phyloP scores from a whole-genome alignment of 176 grass and related monocot genomes.

The Bothriochloa decipiens region DNA sequence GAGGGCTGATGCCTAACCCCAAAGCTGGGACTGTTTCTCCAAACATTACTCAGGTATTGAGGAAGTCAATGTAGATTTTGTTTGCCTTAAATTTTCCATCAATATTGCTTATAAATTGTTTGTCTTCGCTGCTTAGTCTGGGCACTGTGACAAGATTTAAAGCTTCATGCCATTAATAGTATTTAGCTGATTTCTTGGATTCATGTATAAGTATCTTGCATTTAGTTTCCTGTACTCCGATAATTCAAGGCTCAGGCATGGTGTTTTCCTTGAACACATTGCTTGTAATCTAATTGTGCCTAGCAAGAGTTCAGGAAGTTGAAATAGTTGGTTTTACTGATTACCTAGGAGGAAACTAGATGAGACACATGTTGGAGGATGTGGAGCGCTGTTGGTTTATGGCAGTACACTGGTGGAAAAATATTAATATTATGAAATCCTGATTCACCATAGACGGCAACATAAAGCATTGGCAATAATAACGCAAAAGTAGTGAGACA shows the following conservation, averaged over 20 bases:
- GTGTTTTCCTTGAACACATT: background rate
- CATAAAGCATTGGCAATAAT: slow-evolving; percentile 7
- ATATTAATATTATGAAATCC: background rate
- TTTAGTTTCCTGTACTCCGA: background rate
- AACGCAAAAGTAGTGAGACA: background rate
- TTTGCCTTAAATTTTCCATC: slow-evolving; percentile 5
- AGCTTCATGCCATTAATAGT: background rate
- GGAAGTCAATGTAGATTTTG: slow-evolving; percentile 11
- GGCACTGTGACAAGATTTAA: background rate
- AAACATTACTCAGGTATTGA: slow-evolving; percentile 85
- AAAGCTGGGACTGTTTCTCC: slow-evolving; percentile 97
- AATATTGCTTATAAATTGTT: slow-evolving; percentile 38
- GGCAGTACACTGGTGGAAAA: background rate
- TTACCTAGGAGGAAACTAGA: slow-evolving; percentile 6
- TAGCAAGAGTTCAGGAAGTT: slow-evolving; percentile 7
- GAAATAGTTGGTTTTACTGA: background rate
- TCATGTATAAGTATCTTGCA: slow-evolving; percentile 17
- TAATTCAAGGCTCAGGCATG: background rate
- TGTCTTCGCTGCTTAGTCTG: slow-evolving; percentile 30
- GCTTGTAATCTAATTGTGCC: background rate
- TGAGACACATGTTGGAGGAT: background rate
- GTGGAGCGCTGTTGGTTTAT: slow-evolving; percentile 1
- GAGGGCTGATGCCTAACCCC: slow-evolving; percentile 99
- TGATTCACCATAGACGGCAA: too few species aligned
- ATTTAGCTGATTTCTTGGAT: slow-evolving; percentile 10